A percentile compares a stretch with the other conserved stretches of the same genome.
Conservation (phyloP, 116 monocot genomes). For the Dioscorea cayenensis region DNA sequence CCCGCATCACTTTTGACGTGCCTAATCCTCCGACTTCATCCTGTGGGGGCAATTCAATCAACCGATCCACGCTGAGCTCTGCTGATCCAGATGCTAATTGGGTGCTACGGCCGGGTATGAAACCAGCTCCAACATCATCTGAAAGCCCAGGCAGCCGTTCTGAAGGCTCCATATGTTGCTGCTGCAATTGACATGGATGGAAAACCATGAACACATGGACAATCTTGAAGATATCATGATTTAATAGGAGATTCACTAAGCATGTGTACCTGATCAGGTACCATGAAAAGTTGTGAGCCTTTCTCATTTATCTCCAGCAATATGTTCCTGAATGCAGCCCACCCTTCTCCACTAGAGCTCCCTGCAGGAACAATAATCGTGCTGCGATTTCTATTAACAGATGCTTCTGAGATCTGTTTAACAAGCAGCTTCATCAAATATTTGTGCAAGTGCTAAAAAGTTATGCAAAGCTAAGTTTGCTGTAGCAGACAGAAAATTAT, state of each 20-base stretch:
- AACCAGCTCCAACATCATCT: slow-evolving; percentile 81
- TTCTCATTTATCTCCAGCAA: slow-evolving; percentile 57
- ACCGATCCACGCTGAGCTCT: slow-evolving; percentile 33
- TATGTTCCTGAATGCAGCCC: slow-evolving; percentile 49
- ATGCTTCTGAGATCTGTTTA: slow-evolving; percentile 49
- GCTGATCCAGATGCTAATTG: slow-evolving; percentile 32
- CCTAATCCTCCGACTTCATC: slow-evolving; percentile 43
- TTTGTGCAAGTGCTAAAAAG: not conserved
- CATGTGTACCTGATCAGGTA: slow-evolving; percentile 31
- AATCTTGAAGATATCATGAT: too few relatives aligned
- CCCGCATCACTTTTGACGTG: slow-evolving; percentile 51
- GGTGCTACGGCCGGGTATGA: slow-evolving; percentile 38
- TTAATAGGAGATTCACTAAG: too few relatives aligned
- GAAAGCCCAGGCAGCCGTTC: slow-evolving; percentile 50
- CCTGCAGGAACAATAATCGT: slow-evolving; percentile 57
- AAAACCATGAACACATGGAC: too few relatives aligned
- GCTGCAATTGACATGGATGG: not conserved
- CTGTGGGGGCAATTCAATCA: slow-evolving; percentile 33
- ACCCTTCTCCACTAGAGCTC: slow-evolving; percentile 55
- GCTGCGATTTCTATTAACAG: slow-evolving; percentile 52
- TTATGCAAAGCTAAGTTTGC: too few relatives aligned
- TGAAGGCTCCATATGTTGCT: slow-evolving; percentile 37
- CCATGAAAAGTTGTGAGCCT: slow-evolving; percentile 27
- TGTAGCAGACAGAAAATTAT: too few relatives aligned
- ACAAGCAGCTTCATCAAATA: not conserved